Evolutionary conservation across 1,284 basidiomycete genomes (phyloP), one percentile per base, ranked within the genome.

Genomic region (Dichomitus squalens): DNA sequence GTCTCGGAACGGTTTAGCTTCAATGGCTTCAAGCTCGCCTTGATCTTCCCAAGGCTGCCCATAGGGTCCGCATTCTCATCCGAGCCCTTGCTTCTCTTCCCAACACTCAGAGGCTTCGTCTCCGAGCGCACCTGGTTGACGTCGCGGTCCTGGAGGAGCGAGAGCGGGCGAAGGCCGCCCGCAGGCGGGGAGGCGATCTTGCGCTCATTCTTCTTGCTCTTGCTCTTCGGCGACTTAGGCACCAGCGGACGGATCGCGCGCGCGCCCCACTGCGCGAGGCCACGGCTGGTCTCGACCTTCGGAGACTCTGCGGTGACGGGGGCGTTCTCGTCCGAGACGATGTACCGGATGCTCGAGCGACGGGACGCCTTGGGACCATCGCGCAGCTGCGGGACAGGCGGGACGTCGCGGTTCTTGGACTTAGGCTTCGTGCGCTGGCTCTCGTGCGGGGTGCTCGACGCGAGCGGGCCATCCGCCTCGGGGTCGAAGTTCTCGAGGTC

Each of bases 401-500:
- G 72, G 50, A 57, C 52, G 63, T 72, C 59, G 61, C 67, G 68
- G 48, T 73, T 63, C 61, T 76, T 76, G 47, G 73, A 72, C 20
- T 62, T 66, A 39, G 76, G 71, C 62, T 64, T 58, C 48, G 65
- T 65, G 58, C 68, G 70, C 59, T 77, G 72, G 35, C 71, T 72
- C 64, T 82, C 81, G 60, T 82, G 82, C 5, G 86, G 86, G 0
- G 86, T 88, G 68, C 85, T 88, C 67, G 86, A 80, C 7, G 82
- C 81, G 40, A 76, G 72, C 7, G 84, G 85, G 46, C 80, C 79
- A n/a, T 62, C 65, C 14, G 46, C 55, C 4, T 61, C 54, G 11
- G 53, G 53, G 20, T 41, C 58, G 41, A 63, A 63, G 53, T 61
- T 58, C 57, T 72, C 70, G 41, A 74, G 67, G 58, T 88, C 85